Base-by-base conservation (phyloP, 345 rosid genomes). In the Triadica sebifera region DNA sequence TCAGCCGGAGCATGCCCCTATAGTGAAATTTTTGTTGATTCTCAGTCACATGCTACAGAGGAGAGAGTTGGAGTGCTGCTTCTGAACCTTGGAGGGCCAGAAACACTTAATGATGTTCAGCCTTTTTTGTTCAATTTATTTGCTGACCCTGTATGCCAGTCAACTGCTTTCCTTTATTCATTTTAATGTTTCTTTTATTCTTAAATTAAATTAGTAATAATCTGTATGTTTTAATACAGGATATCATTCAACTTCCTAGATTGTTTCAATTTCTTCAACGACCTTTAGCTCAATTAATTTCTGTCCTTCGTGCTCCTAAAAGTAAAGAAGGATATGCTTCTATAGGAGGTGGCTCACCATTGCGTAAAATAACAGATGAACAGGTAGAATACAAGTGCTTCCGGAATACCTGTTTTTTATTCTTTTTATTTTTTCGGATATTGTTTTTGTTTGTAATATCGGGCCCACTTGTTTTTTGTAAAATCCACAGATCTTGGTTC, bases 261-360 rank as follows among this genome's bases (percentile, higher is more conserved):
- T 84, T 81, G 62, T 93, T 95, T 85, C 89, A 74, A 85, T 91
- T 93, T 84, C 90, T 93, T 57, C 98, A 91, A 79, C 77, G 85
- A 47, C 90, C 99, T 20, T 70, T 93, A 71, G 99, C 97, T 2
- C 74, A 90, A 52, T 83, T 93, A 34, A 95, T 95, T 70, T 95
- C 98, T 73, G 84, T 90, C 15, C 80, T 90, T 52, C 89, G 97
- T 19, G 96, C 99, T 16, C 96, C 96, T 1, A 93, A 93, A 76
- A 91, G 96, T 46, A 93, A 86, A 86, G 97, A 93, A 86, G 99
- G 96, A 67, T 95, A 95, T 89, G 99, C 99, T 81, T 85, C 97
- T 63, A 93, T 95, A 52, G 99, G 99, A 52, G 99, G 99, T 47
- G 93, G 98, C 68, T 95, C 97, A 25, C 98, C 97, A 59, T 58